Evolutionary conservation across 1,284 basidiomycete genomes (phyloP), one percentile per base, ranked within the genome.

Genomic region (Apiotrichum sp.): DNA sequence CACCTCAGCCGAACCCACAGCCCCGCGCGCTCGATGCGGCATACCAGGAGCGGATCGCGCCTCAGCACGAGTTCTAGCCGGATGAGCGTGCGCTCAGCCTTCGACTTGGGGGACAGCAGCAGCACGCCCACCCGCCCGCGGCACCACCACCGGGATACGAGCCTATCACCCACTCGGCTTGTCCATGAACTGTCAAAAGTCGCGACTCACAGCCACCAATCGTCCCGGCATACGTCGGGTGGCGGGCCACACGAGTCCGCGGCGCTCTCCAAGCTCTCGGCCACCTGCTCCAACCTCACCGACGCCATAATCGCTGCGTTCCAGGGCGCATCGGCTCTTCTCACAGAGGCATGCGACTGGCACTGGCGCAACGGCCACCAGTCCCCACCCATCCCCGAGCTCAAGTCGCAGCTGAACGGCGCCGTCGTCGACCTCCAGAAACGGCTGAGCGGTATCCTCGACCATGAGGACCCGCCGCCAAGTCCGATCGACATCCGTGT

Each of bases 391-490:
- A 29, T 29, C 3, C 29, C 29, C 29, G 29, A 29, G 29, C 29
- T 29, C 29, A 29, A 29, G 29, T 29, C 29, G 29, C 29, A 29
- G 29, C 29, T 29, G 3, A 29, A 29, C 3, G 3, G 29, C 29
- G 29, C 29, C 3, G 45, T 59, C 6, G 32, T 2, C 14, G 53
- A 59, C 8, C 46, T 59, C 22, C 44, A 62, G 48, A 49, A 52
- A 11, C 57, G 53, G 1, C 53, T 62, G 7, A 57, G 58, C 14
- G 58, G 61, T 2, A 62, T 62, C 46, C 52, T 62, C 22, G 60
- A 61, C 38, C 33, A 44, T 3, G 48, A 22, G 4, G 54, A 59
- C 22, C 16, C 6, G 10, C 47, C 47, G 9, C 13, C 47, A 3
- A 32, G 14, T 11, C 38, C 40, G 14, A 49, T 47, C 2, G 47